A percentile compares a stretch with the other conserved stretches of the same genome.
Evolutionary conservation across 352 stramenopile genomes (phyloP).

Genomic region (Globisporangium rhizosaccharum): DNA sequence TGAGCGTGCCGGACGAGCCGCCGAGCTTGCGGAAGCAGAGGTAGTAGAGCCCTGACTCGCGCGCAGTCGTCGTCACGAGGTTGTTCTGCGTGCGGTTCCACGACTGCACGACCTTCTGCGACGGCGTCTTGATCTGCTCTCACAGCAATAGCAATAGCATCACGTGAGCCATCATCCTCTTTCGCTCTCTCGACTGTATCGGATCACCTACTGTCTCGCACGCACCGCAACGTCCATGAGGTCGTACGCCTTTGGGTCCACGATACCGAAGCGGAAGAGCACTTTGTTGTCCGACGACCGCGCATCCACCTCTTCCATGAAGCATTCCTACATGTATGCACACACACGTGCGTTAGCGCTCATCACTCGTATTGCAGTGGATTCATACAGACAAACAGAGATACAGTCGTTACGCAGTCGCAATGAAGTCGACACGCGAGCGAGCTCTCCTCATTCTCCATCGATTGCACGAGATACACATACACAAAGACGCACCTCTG

Average conservation of each 20-base stretch:
- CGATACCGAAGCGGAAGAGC: slow-evolving; percentile 55
- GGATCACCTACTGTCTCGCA: neutral
- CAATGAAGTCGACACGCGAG: neutral
- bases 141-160: neutral
- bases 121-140: slow-evolving; percentile 47
- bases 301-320: slow-evolving; percentile 52
- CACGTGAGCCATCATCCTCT: too few species aligned
- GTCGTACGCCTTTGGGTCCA: slow-evolving; percentile 49
- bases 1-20: slow-evolving; percentile 46
- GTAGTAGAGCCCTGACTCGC: slow-evolving; percentile 74
- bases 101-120: slow-evolving; percentile 31
- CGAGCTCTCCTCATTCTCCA: neutral
- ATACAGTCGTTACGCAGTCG: neutral
- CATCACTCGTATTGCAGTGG: too few species aligned
- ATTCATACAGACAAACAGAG: neutral
- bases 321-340: slow-evolving; percentile 37
- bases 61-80: slow-evolving; percentile 43
- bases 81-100: slow-evolving; percentile 67
- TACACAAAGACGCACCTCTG: slow-evolving; percentile 20
- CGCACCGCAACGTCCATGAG: slow-evolving; percentile 46
- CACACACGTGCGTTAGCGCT: neutral
- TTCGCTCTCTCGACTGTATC: too few species aligned
- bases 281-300: slow-evolving; percentile 48
- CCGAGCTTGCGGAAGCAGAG: slow-evolving; percentile 70
- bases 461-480: neutral